Evolutionary conservation across 495 filamentous ascomycete species (phyloP), one percentile per base, ranked within the genome.

Genomic region (Annulohypoxylon maeteangense): DNA sequence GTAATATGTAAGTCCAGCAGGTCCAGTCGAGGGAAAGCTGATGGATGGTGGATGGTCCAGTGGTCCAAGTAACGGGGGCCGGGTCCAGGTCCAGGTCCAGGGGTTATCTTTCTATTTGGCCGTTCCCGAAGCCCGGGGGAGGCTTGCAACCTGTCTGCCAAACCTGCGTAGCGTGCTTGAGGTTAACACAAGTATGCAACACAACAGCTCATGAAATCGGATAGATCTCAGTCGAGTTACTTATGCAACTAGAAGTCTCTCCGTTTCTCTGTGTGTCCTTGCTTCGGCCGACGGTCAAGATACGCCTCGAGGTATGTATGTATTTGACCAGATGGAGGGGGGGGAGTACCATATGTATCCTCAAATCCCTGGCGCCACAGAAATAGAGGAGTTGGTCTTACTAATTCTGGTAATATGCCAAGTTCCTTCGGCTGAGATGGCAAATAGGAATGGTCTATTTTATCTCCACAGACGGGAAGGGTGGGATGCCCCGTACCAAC

Each of bases 371-470:
- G 38, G 63, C 12, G 31, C 51, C 42, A 58, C 53, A 65, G 54
- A 62, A 72, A 68, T 65, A 56, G 55, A 68, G 65, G 53, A 65
- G 65, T 32, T 34, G 40, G 50, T 73, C 70, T 73, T 73, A 73
- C 70, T 73, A 69, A 73, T 68, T 73, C 22, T 65, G 70, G 70
- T 55, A 73, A 73, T 73, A 31, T 69, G 65, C 70, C 55, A 73
- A 68, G 63, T 57, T 51, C 44, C 40, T 68, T 73, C 65, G 65
- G 61, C 58, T 69, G 48, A 18, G 42, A 57, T 62, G 70, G 57
- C 65, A 59, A 69, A 73, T 73, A 63, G 62, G 62, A 73, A 14
- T 16, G 36, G 23, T 27, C 34, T 62, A 66, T 69, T 65, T 54
- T 47, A 57, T 64, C 70, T 73, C 70, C 70, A 69, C 65, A 73